phyloP scores from a whole-genome alignment of 257 asterid species.

The Nicotiana tomentosiformis region DNA sequence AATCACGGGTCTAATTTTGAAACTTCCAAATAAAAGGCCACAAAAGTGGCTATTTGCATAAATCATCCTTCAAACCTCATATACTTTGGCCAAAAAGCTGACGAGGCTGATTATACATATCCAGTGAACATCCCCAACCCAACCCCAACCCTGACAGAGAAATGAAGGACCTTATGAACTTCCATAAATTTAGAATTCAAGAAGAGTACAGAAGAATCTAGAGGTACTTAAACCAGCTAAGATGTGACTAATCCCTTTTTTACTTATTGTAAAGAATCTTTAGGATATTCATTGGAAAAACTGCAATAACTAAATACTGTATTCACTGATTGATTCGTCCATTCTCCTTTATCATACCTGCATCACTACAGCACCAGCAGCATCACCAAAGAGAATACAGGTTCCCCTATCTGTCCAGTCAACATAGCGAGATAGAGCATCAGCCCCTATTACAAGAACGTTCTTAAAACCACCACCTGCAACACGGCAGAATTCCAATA shows the following conservation, averaged over 20 bases:
- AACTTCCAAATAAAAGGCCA: background rate
- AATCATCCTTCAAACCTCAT: background rate
- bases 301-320: background rate
- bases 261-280: background rate
- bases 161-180: background rate
- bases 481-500: background rate
- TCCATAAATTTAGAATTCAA: background rate
- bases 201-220: background rate
- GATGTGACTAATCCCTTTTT: background rate
- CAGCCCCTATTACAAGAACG: constrained; percentile 95
- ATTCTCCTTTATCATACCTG: constrained; percentile 40
- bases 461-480: constrained; percentile 91
- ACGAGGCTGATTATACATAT: background rate
- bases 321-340: background rate
- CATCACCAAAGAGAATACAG: constrained; percentile 96
- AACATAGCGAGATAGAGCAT: constrained; percentile 86
- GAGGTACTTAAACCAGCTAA: background rate
- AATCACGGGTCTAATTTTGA: background rate
- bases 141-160: background rate
- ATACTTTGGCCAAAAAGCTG: background rate
- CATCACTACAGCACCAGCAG: constrained; percentile 87
- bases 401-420: constrained; percentile 98
- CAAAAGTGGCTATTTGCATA: background rate
- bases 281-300: background rate
- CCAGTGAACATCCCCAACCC: background rate